Conservation (phyloP, 495 filamentous ascomycete species). For the Aspergillus kassunensis region DNA sequence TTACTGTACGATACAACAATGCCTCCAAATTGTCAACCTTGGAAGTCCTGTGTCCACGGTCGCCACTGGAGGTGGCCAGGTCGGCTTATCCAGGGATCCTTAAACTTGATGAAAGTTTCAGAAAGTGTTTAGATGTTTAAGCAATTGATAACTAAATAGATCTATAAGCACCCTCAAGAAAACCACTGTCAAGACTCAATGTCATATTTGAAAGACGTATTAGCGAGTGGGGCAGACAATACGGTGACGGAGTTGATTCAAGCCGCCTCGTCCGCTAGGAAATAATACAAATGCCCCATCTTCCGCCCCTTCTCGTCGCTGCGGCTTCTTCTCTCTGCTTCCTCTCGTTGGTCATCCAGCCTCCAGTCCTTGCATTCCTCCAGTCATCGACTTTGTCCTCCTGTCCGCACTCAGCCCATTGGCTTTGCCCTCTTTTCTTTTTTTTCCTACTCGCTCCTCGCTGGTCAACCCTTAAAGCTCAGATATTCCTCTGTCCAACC, state of each 20-base stretch:
- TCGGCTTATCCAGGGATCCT: too few relatives aligned
- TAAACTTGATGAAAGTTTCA: too few relatives aligned
- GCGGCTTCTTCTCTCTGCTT: conserved; percentile 41
- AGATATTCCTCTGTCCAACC: conserved; percentile 21
- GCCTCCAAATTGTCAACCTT: too few relatives aligned
- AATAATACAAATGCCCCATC: conserved; percentile 47
- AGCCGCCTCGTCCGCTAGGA: conserved; percentile 19
- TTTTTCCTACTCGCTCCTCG: conserved; percentile 22
- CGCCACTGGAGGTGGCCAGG: too few relatives aligned
- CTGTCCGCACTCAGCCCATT: conserved; percentile 27
- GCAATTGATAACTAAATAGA: too few relatives aligned
- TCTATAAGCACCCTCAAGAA: too few relatives aligned
- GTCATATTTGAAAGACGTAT: too few relatives aligned
- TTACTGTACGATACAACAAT: too few relatives aligned
- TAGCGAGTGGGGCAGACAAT: too few relatives aligned
- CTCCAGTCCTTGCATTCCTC: conserved; percentile 28
- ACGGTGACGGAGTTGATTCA: conserved; percentile 15
- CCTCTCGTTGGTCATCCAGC: conserved; percentile 46
- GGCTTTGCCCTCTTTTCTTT: conserved; percentile 21
- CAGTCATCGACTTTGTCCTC: conserved; percentile 23
- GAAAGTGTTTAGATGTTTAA: too few relatives aligned
- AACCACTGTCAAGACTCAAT: too few relatives aligned
- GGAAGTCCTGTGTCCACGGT: too few relatives aligned
- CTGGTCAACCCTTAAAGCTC: conserved; percentile 18
- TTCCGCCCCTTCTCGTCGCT: conserved; percentile 37